A percentile compares a stretch with the other conserved stretches of the same genome.
Conservation (phyloP, 2,329 filamentous ascomycete species). For the Neonectria sp. region DNA sequence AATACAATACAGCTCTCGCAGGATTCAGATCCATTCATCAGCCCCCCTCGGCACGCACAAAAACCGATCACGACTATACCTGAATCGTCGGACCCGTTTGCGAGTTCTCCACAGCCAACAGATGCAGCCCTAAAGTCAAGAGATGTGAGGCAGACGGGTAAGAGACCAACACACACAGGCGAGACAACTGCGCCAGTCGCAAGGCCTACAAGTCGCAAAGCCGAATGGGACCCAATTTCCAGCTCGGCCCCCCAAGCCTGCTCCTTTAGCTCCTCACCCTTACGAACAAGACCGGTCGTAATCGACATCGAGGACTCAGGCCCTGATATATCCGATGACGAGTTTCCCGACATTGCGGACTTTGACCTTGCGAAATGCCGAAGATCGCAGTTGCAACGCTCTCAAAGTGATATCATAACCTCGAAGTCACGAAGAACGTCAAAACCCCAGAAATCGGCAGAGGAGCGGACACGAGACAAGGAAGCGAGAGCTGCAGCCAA, state of each 20-base stretch:
- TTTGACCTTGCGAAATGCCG: slow-evolving; percentile 55
- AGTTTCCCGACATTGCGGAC: slow-evolving; percentile 63
- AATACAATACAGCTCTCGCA: slow-evolving; percentile 11
- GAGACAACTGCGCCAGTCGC: slow-evolving; percentile 10
- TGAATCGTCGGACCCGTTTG: slow-evolving; percentile 43
- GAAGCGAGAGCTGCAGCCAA: slow-evolving; percentile 63
- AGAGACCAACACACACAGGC: slow-evolving; percentile 23
- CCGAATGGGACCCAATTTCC: slow-evolving; percentile 66
- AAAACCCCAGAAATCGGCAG: slow-evolving; percentile 49
- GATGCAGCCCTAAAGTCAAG: background rate
- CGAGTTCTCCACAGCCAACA: slow-evolving; percentile 35
- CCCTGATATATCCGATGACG: slow-evolving; percentile 57
- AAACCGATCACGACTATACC: slow-evolving; percentile 1
- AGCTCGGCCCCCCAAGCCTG: slow-evolving; percentile 64
- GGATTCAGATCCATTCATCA: slow-evolving; percentile 54
- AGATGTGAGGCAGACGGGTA: background rate
- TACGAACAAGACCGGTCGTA: slow-evolving; percentile 39
- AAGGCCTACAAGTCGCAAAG: slow-evolving; percentile 27
- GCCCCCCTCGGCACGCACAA: slow-evolving; percentile 47
- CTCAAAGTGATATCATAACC: slow-evolving; percentile 50
- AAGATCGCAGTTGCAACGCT: slow-evolving; percentile 47
- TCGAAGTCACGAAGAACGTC: slow-evolving; percentile 38
- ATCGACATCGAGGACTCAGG: slow-evolving; percentile 58
- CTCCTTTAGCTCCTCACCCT: slow-evolving; percentile 38
- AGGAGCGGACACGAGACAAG: slow-evolving; percentile 58